Conservation (phyloP, 1,139 yeast species). For the Candida dubliniensis region DNA sequence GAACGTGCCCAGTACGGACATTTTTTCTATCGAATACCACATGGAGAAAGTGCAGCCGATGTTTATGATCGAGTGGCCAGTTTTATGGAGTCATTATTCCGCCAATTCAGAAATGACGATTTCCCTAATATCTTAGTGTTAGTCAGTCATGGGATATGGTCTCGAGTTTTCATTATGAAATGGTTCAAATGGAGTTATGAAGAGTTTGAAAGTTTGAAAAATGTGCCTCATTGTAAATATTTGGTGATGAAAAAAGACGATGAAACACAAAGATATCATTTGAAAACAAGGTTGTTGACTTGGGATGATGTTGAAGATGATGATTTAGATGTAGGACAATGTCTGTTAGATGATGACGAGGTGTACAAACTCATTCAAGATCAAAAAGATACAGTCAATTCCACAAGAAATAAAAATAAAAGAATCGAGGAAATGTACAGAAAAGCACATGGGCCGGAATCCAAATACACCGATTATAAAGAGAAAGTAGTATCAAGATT, state of each 20-base stretch:
- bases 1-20: slow-evolving; percentile 90
- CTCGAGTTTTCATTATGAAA: slow-evolving; percentile 86
- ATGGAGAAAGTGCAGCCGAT: slow-evolving; percentile 95
- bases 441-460: slow-evolving; percentile 18
- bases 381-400: slow-evolving; percentile 43
- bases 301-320: slow-evolving; percentile 58
- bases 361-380: slow-evolving; percentile 46
- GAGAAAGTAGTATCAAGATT: slow-evolving; percentile 20
- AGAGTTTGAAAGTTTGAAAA: slow-evolving; percentile 76
- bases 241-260: slow-evolving; percentile 67
- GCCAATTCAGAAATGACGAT: slow-evolving; percentile 68
- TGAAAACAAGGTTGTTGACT: slow-evolving; percentile 55
- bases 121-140: slow-evolving; percentile 76
- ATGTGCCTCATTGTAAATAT: slow-evolving; percentile 82
- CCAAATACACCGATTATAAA: slow-evolving; percentile 12
- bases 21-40: slow-evolving; percentile 85
- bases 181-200: slow-evolving; percentile 94
- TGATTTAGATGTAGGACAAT: slow-evolving; percentile 38
- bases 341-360: slow-evolving; percentile 37
- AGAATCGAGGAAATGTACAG: slow-evolving; percentile 35
- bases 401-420: slow-evolving; percentile 38
- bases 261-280: slow-evolving; percentile 43
- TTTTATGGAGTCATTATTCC: slow-evolving; percentile 79
- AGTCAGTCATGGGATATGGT: slow-evolving; percentile 94
- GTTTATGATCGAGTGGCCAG: slow-evolving; percentile 89